These are phyloP conservation scores for Solanum paucissectum DNA, from an alignment of 257 asterid genomes.

Conservation along the genomic window DNA sequence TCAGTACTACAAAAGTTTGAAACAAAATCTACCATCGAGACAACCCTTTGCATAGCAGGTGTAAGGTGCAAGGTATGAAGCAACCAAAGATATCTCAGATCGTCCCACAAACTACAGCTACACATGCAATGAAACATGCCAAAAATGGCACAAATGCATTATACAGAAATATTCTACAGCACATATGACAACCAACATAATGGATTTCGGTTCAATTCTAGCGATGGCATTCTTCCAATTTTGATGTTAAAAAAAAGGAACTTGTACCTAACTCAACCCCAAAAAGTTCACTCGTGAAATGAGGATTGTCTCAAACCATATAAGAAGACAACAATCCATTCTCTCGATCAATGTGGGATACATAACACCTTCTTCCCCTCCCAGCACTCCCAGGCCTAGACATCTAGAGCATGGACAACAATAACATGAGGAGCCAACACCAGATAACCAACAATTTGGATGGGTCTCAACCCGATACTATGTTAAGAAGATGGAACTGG, in stretches of 20 bases:
- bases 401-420: neutral
- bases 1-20: neutral
- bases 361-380: neutral
- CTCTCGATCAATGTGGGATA: neutral
- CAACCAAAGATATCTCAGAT: neutral
- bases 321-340: neutral
- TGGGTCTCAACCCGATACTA: neutral
- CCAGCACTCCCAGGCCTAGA: neutral
- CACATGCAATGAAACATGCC: neutral
- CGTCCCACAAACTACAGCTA: neutral
- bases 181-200: neutral
- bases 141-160: neutral
- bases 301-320: neutral
- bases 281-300: neutral
- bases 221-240: neutral
- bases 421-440: neutral
- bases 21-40: neutral
- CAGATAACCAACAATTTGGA: neutral
- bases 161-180: neutral
- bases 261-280: neutral
- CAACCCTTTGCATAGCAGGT: neutral
- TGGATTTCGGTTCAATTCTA: neutral
- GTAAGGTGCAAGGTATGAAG: neutral
- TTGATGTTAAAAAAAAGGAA: neutral
- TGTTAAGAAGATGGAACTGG: neutral